Evolutionary conservation across 495 filamentous ascomycete genomes (phyloP), one percentile per base, ranked within the genome.

Genomic region (Chaetomium cochliodes): DNA sequence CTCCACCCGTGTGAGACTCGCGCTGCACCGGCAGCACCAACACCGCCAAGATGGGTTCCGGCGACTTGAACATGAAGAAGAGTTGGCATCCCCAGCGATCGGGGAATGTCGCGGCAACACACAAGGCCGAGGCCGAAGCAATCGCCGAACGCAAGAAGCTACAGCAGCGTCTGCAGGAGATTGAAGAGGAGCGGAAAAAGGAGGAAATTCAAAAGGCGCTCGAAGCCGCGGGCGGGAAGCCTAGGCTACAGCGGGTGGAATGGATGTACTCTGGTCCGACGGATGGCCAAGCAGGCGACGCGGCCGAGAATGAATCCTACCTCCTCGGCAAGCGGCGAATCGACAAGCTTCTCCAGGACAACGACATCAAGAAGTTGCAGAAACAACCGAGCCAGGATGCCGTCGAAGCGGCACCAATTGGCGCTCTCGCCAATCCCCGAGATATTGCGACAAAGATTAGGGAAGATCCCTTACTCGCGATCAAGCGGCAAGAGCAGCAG

Each of bases 211-310:
- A 96, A 71, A 86, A 87, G 51, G 86, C 96, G 51, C 92, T 96
- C 62, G 96, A 97, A 77, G 88, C 89, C 46, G 89, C 92, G 15
- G 96, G 96, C 39, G 92, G 92, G 20, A 82, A 84, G 63, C 89
- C 86, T 63, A 84, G 86, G 41, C 72, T 87, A 2, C 87, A 92
- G 66, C 85, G 92, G 15, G 94, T 98, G 22, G 93, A 98, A 70
- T 98, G 96, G 90, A 96, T 98, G 91, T 98, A 98, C 77, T 81
- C 86, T 68, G 94, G 92, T 1, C 92, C 94, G 11, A 88, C 89
- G 42, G 87, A 85, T 67, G 91, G 90, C 28, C 87, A 89, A 67
- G 84, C 82, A 23, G 91, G 92, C 54, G 92, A 91, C 62, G 89
- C 88, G 0, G 93, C 96, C 73, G 96, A 98, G 76, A 92, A 90